These are phyloP conservation scores for Puccinia horiana DNA, from an alignment of 1,284 basidiomycete species.

Conservation along the genomic window DNA sequence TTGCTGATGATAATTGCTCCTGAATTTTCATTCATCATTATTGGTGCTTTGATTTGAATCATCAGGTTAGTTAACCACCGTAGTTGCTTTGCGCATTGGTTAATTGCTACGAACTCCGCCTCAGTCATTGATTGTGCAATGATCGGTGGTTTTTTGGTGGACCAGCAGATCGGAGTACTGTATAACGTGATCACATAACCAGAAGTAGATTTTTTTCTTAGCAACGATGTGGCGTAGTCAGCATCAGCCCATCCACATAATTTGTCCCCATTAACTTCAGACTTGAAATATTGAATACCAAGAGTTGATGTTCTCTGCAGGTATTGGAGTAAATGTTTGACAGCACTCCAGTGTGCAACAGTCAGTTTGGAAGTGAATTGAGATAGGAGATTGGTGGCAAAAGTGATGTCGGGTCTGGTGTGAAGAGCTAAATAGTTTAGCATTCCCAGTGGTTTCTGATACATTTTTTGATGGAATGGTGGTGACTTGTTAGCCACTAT, in stretches of 20 bases:
- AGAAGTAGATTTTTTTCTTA: neutral
- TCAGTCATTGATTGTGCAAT: constrained; percentile 28
- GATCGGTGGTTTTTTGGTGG: constrained; percentile 1
- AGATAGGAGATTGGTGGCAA: constrained; percentile 3
- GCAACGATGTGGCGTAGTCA: neutral
- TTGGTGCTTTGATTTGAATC: neutral
- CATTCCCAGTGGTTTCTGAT: constrained; percentile 16
- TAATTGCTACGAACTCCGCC: neutral
- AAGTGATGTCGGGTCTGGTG: constrained; percentile 16
- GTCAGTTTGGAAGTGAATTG: neutral
- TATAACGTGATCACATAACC: neutral
- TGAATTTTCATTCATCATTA: constrained; percentile 3
- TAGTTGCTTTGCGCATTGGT: constrained; percentile 20
- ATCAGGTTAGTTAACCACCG: constrained; percentile 6
- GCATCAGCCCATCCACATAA: constrained; percentile 24
- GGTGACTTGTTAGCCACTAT: neutral
- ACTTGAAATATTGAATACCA: neutral
- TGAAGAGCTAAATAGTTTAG: constrained; percentile 8
- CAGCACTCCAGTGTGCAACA: neutral
- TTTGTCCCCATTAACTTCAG: neutral
- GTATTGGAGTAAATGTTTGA: constrained; percentile 3
- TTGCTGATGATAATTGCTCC: too few species aligned
- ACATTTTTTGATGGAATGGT: neutral
- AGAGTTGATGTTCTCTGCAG: neutral
- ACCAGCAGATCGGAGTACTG: constrained; percentile 2